These are phyloP conservation scores for Suhomyces faveliae DNA, from an alignment of 805 yeast species.

Conservation along the genomic window DNA sequence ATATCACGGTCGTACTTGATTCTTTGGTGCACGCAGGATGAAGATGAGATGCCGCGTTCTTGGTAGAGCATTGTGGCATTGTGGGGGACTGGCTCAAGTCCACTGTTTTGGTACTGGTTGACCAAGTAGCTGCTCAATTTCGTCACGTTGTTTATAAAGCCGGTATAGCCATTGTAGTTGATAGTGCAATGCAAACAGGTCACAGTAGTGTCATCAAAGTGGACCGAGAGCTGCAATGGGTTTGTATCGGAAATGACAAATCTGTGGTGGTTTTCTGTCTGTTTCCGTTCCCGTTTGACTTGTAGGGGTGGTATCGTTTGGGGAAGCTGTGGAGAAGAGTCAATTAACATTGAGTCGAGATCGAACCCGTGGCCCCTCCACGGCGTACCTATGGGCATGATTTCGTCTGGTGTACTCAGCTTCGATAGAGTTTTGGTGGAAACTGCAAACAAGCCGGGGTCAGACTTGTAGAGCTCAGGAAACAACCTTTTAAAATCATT, in stretches of 20 bases:
- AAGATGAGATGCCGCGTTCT: not conserved
- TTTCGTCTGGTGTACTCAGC: not conserved
- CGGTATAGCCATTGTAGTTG: slow-evolving; percentile 9
- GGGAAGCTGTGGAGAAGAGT: too few relatives aligned
- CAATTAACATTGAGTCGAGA: not conserved
- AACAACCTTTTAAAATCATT: not conserved
- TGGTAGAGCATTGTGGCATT: not conserved
- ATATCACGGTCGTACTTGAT: slow-evolving; percentile 19
- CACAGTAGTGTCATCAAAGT: slow-evolving; percentile 2
- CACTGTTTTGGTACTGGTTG: not conserved
- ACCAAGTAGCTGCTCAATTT: slow-evolving; percentile 4
- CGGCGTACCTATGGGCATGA: not conserved
- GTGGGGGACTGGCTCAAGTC: not conserved
- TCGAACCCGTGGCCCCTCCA: too few relatives aligned
- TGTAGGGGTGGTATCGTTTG: not conserved
- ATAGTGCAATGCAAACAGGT: slow-evolving; percentile 9
- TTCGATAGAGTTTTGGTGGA: not conserved
- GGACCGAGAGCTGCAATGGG: not conserved
- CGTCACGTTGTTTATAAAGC: slow-evolving; percentile 3
- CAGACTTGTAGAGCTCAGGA: not conserved
- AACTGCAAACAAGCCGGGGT: not conserved
- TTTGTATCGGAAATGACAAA: not conserved
- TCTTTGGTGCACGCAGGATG: slow-evolving; percentile 14
- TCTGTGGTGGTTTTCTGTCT: not conserved
- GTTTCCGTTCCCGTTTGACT: not conserved